Base-by-base conservation (phyloP, 306 rosid species). In the Vicia faba region DNA sequence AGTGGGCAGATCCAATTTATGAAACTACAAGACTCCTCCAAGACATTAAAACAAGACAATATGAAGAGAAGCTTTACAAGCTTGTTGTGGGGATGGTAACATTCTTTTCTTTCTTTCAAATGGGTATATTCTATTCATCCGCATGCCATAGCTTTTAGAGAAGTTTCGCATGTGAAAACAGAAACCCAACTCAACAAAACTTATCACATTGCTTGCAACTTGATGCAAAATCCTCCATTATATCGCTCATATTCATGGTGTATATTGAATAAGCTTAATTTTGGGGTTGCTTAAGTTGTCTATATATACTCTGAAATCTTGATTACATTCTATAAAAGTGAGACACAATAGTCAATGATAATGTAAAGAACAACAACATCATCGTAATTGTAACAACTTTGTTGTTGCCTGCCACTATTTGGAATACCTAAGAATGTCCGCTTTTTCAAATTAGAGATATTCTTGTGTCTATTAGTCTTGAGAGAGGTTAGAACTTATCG, bases 1-100 rank as follows among this genome's bases (percentile, higher is more conserved):
- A 95, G 80, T 95, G 99, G 99, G 84, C 82, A 16, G 99, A 95
- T 74, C 99, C 99, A 36, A 95, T 95, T 70, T 95, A 95, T 74
- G 99, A 95, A 84, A 90, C 97, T 69, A 89, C 99, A 35, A 87
- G 95, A 72, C 97, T 95, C 72, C 91, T 95, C 65, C 99, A 85
- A 79, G 99, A 95, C 80, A 75, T 75, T 64, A 95, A 83, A 78
- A 88, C 97, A 75, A 85, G 84, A 80, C 86, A 85, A 69, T 91
- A 77, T 67, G 99, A 95, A 55, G 97, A 95, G 72, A 95, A 91
- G 83, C 71, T 84, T 70, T 95, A 95, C 75, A 95, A 88, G 79
- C 75, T 95, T 55, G 88, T 95, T 57, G 89, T 95, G 70, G 87
- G 91, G 66, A 95, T 95, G 99, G 99, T 90, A 85, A 59, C 33